phyloP scores from a whole-genome alignment of 2,329 filamentous ascomycete genomes.

The Atkinsonella texensis region DNA sequence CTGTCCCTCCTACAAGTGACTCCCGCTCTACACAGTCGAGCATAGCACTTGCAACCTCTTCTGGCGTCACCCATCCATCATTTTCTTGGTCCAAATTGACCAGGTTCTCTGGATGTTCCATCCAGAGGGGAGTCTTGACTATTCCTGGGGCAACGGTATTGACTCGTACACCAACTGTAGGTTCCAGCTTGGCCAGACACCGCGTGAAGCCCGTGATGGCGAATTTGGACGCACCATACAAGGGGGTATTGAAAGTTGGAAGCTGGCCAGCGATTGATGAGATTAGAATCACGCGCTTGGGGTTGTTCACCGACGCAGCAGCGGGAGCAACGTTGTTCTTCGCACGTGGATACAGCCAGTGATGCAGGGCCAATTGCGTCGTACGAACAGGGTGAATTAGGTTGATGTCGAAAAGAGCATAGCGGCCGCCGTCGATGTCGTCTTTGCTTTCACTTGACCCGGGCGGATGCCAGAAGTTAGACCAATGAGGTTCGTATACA shows the following conservation, averaged over 20 bases:
- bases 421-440: slow-evolving; percentile 16
- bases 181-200: slow-evolving; percentile 25
- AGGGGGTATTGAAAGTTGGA: slow-evolving; percentile 20
- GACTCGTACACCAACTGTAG: slow-evolving; percentile 23
- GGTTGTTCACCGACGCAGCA: slow-evolving; percentile 14
- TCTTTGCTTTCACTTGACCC: slow-evolving; percentile 23
- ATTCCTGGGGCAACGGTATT: slow-evolving; percentile 32
- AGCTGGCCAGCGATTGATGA: slow-evolving; percentile 25
- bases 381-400: slow-evolving; percentile 28
- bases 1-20: slow-evolving; percentile 24
- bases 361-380: slow-evolving; percentile 25
- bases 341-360: neutral
- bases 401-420: slow-evolving; percentile 28
- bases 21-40: slow-evolving; percentile 23
- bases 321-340: neutral
- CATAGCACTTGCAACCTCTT: slow-evolving; percentile 33
- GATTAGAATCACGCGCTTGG: slow-evolving; percentile 26
- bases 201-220: slow-evolving; percentile 29
- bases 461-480: slow-evolving; percentile 30
- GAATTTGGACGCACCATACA: slow-evolving; percentile 28
- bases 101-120: slow-evolving; percentile 31
- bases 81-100: slow-evolving; percentile 19
- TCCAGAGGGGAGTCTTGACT: slow-evolving; percentile 33
- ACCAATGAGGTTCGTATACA: slow-evolving; percentile 32
- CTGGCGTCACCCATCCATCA: slow-evolving; percentile 29